phyloP scores from a whole-genome alignment of 371 early-diverging fungal species.

The Saksenaea oblongispora region DNA sequence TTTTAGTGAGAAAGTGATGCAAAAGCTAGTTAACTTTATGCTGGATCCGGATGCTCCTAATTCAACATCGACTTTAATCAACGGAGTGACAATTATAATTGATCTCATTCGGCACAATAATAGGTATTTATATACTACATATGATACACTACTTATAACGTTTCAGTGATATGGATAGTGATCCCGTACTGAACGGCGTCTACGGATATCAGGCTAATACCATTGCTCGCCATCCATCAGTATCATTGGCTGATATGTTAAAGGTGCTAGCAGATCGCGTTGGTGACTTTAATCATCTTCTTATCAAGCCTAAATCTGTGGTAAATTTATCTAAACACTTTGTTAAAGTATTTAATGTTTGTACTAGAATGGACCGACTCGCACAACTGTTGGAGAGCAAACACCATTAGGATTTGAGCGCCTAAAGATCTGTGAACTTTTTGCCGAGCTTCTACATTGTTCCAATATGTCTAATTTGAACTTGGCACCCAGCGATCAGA shows the following conservation, averaged over 20 bases:
- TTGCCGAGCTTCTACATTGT: slow-evolving; percentile 91
- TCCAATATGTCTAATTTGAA: slow-evolving; percentile 78
- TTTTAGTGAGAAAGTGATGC: slow-evolving; percentile 63
- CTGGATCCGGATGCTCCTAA: slow-evolving; percentile 76
- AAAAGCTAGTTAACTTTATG: slow-evolving; percentile 81
- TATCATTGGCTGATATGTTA: slow-evolving; percentile 79
- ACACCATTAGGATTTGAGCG: slow-evolving; percentile 90
- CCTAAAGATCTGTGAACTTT: slow-evolving; percentile 89
- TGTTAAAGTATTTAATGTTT: not conserved
- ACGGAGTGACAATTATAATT: slow-evolving; percentile 90
- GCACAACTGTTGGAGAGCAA: slow-evolving; percentile 67
- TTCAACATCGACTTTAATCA: slow-evolving; percentile 79
- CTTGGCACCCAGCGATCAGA: slow-evolving; percentile 9
- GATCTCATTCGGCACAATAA: slow-evolving; percentile 94
- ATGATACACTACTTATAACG: not conserved
- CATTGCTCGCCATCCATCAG: slow-evolving; percentile 16
- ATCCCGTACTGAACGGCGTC: slow-evolving; percentile 26
- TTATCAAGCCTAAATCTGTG: slow-evolving; percentile 59
- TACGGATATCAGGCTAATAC: slow-evolving; percentile 23
- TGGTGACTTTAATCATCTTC: slow-evolving; percentile 62
- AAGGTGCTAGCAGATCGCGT: slow-evolving; percentile 73
- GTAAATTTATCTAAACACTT: slow-evolving; percentile 24
- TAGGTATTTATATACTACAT: slow-evolving; percentile 28
- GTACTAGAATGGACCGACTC: slow-evolving; percentile 48
- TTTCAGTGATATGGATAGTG: slow-evolving; percentile 31